These are phyloP conservation scores for Punctularia strigosozonata DNA, from an alignment of 768 basidiomycete genomes.

Conservation along the genomic window DNA sequence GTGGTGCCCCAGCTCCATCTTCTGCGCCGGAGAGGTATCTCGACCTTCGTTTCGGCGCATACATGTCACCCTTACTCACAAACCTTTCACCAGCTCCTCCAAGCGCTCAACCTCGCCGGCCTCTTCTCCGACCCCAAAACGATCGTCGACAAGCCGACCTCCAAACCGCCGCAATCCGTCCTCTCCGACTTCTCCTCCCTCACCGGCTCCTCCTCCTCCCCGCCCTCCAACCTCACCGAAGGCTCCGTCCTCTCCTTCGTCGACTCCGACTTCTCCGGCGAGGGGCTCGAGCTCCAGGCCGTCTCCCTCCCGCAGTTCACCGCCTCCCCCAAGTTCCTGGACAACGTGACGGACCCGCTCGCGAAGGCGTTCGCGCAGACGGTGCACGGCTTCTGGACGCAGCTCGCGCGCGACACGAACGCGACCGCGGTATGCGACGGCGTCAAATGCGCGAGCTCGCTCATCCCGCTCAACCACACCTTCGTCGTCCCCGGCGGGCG, in stretches of 20 bases:
- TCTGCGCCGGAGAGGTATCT: constrained; percentile 64
- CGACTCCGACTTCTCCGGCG: constrained; percentile 66
- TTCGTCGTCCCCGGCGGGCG: constrained; percentile 85
- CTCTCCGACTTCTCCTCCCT: constrained; percentile 55
- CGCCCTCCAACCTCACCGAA: constrained; percentile 38
- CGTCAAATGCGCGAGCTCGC: constrained; percentile 61
- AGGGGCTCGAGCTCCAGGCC: constrained; percentile 73
- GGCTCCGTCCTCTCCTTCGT: constrained; percentile 59
- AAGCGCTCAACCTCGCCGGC: constrained; percentile 73
- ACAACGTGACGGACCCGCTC: constrained; percentile 57
- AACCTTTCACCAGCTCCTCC: constrained; percentile 43
- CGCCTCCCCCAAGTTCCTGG: constrained; percentile 51
- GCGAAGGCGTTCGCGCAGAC: constrained; percentile 60
- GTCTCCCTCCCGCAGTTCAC: constrained; percentile 52
- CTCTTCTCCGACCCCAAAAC: constrained; percentile 78
- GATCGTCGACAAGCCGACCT: constrained; percentile 83
- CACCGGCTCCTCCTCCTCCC: constrained; percentile 22
- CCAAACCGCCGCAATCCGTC: constrained; percentile 49
- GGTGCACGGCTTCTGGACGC: constrained; percentile 82
- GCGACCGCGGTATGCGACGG: constrained; percentile 48
- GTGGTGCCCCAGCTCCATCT: constrained; percentile 72
- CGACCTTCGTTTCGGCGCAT: background rate
- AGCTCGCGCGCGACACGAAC: constrained; percentile 70
- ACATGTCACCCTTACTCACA: constrained; percentile 1
- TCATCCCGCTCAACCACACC: constrained; percentile 86